These are phyloP conservation scores for Nicotiana attenuata DNA, from an alignment of 257 asterid genomes.

Conservation along the genomic window DNA sequence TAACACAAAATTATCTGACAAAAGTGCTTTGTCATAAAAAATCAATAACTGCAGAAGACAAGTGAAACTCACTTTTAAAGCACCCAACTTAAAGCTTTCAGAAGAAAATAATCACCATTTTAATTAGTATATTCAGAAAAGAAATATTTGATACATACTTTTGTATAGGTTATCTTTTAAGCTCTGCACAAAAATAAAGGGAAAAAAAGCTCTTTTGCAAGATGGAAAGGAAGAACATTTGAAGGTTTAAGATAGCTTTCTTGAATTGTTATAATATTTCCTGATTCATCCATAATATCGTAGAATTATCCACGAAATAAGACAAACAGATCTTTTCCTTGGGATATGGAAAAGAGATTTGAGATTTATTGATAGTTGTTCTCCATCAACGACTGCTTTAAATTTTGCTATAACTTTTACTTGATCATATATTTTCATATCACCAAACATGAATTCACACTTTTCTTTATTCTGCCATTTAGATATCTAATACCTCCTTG, in stretches of 20 bases:
- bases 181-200: background rate
- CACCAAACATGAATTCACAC: background rate
- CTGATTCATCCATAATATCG: background rate
- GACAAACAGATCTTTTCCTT: background rate
- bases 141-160: too few relatives aligned
- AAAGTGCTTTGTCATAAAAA: background rate
- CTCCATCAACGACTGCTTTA: background rate
- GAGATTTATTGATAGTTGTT: background rate
- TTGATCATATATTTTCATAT: background rate
- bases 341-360: background rate
- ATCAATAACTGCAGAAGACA: background rate
- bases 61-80: background rate
- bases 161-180: background rate
- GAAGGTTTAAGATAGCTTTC: background rate
- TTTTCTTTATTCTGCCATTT: background rate
- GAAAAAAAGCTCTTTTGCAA: background rate
- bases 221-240: background rate
- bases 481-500: constrained; percentile 62
- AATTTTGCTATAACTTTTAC: background rate
- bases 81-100: background rate
- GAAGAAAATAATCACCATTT: background rate
- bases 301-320: background rate
- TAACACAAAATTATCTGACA: background rate
- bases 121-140: too few relatives aligned
- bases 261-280: background rate